A percentile compares a stretch with the other conserved stretches of the same genome.
Evolutionary conservation across 345 rosid species (phyloP).

Genomic region (Pistacia vera): DNA sequence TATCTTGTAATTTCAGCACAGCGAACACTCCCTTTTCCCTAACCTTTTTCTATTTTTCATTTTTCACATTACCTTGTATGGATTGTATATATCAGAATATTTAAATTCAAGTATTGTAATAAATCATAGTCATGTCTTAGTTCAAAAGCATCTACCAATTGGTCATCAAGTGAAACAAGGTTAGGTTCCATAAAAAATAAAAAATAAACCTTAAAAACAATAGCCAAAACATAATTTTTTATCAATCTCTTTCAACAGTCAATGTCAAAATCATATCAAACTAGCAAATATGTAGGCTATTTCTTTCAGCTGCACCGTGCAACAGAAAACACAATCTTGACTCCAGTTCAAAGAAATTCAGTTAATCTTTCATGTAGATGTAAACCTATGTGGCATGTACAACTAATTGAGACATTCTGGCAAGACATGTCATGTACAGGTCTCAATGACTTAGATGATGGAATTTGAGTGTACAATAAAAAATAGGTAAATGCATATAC

Average conservation of each 20-base stretch:
- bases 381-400: neutral
- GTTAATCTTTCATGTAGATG: too few relatives aligned
- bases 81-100: neutral
- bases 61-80: neutral
- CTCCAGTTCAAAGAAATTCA: neutral
- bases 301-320: neutral
- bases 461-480: neutral
- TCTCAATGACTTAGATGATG: neutral
- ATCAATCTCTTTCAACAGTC: slow-evolving; percentile 2
- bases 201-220: neutral
- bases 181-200: neutral
- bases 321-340: neutral
- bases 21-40: neutral
- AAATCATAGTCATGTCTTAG: neutral
- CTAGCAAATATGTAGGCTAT: neutral
- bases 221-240: neutral
- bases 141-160: neutral
- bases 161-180: neutral
- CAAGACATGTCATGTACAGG: neutral
- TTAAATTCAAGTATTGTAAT: neutral
- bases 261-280: neutral
- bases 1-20: neutral
- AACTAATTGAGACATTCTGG: neutral
- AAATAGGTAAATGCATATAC: neutral
- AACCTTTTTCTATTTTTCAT: neutral